Base-by-base conservation (phyloP, 2,329 filamentous ascomycete species). In the Ceratocystis alfenasii region DNA sequence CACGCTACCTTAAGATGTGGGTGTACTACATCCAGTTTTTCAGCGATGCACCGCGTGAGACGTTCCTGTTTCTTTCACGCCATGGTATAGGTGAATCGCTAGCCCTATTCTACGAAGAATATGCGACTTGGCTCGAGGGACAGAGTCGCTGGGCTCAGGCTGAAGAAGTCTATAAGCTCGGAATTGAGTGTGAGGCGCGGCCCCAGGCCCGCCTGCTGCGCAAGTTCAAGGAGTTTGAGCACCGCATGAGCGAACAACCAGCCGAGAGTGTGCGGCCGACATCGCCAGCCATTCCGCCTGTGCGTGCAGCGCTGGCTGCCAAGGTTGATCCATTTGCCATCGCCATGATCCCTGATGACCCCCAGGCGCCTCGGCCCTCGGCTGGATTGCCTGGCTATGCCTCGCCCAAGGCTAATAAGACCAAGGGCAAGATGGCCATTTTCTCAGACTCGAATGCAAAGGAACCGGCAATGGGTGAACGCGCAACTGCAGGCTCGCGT, bases 81-180 rank as follows among this genome's bases (percentile, higher is more conserved):
- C 91, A 99, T 73, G 82, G 81, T 69, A 90, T 99, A 68, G 94
- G 93, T 68, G 91, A 96, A 72, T 80, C 81, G 0, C 81, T 99
- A 2, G 94, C 94, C 1, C 79, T 97, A 2, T 99, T 91, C 75
- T 99, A 99, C 75, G 94, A 99, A 74, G 94, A 97, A 73, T 99
- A 95, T 73, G 92, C 94, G 0, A 88, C 85, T 1, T 97, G 92
- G 90, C 79, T 99, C 5, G 94, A 99, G 77, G 81, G 84, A 45
- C 88, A 87, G 5, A 88, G 86, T 15, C 81, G 93, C 69, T 96
- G 90, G 88, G 82, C 80, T 25, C 94, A 99, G 74, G 93, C 94
- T 0, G 91, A 96, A 71, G 94, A 99, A 74, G 89, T 99, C 0
- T 97, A 95, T 74, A 86, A 87, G 71, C 79, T 96, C 69, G 94